Conservation (phyloP, 805 yeast species). For the Hanseniaspora lachancei region DNA sequence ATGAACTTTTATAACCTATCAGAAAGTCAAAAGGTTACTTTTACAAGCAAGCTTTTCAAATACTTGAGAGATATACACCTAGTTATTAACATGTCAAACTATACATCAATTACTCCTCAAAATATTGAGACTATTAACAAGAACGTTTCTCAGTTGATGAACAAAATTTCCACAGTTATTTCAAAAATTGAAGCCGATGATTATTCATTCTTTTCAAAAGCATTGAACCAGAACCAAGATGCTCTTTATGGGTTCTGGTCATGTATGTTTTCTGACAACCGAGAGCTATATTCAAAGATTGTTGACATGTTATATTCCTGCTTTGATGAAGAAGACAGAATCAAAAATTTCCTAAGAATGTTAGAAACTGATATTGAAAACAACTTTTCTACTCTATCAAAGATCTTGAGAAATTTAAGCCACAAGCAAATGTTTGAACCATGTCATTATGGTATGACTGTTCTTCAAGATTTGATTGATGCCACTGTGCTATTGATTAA, state of each 20-base stretch:
- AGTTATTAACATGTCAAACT: constrained; percentile 20
- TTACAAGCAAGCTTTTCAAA: constrained; percentile 19
- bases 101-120: constrained; percentile 18
- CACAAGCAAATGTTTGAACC: constrained; percentile 48
- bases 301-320: constrained; percentile 61
- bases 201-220: constrained; percentile 21
- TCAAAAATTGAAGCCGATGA: constrained; percentile 12
- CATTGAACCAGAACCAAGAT: constrained; percentile 29
- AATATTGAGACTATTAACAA: constrained; percentile 20
- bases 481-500: constrained; percentile 31
- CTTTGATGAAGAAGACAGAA: constrained; percentile 66
- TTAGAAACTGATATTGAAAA: constrained; percentile 32
- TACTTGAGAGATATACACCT: constrained; percentile 25
- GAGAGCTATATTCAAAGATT: constrained; percentile 50
- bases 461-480: constrained; percentile 57
- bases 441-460: constrained; percentile 59
- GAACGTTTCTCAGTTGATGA: not conserved
- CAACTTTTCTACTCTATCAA: constrained; percentile 38
- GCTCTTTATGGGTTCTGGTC: constrained; percentile 60
- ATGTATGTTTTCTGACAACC: constrained; percentile 52
- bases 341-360: constrained; percentile 54
- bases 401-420: constrained; percentile 35
- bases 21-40: constrained; percentile 1
- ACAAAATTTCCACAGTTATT: constrained; percentile 20
- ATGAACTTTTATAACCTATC: not conserved